Evolutionary conservation across 345 rosid genomes (phyloP), one percentile per base, ranked within the genome.

Genomic region (Gossypium ekmanianum): DNA sequence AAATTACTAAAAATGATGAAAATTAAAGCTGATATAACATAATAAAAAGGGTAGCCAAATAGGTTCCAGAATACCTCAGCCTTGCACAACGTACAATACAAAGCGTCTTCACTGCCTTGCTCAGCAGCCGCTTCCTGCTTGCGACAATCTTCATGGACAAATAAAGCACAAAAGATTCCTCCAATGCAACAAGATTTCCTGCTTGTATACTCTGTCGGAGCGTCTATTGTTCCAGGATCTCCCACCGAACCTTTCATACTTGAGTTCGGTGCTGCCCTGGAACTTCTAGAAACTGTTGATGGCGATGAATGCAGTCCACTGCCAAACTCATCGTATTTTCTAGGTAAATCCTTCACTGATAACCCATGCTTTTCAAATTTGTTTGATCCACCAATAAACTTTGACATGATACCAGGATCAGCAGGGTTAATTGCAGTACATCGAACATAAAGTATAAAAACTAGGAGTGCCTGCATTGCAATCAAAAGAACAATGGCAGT

Each of bases 341-440:
- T 78, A 0, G 84, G 79, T 13, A 81, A 52, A 71, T 82, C 88
- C 76, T 81, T 89, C 16, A 69, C 81, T 9, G 87, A 74, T 70
- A 88, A 79, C 16, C 78, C 86, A 59, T 81, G 79, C 22, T 81
- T 84, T 64, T 26, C 84, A 73, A 74, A 72, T 73, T 83, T 75
- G 54, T 72, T 73, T 58, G 81, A 74, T 26, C 74, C 77, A 12
- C 80, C 61, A 51, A 84, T 79, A 75, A 95, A 95, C 58, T 87
- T 93, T 2, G 88, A 85, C 97, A 93, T 93, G 76, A 95, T 95
- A 26, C 98, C 96, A 63, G 99, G 99, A 89, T 95, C 99, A n/a
- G 98, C 99, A 51, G 98, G 99, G 82, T 95, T 95, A 64, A 95
- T 93, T 51, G 98, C 99, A 77, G 99, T 95, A 83, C 96, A 91